Evolutionary conservation across 495 filamentous ascomycete genomes (phyloP), one percentile per base, ranked within the genome.

Genomic region (Tuber magnatum): DNA sequence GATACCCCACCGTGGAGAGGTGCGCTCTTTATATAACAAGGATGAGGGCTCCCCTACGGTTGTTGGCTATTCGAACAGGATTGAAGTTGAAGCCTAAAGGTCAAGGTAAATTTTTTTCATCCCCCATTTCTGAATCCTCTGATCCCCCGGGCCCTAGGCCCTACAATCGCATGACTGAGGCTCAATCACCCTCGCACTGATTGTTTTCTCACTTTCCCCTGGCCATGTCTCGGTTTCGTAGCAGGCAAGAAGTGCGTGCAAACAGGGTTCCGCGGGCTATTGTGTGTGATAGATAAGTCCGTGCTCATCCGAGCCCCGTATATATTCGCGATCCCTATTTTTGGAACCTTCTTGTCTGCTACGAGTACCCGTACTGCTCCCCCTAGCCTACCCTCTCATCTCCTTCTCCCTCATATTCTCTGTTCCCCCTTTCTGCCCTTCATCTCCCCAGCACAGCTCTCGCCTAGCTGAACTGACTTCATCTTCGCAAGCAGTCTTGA

Each of bases 391-490:
- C 48, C 5, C 65, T 32, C 22, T 28, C 16, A 16, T 28, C 71
- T 46, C 38, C 44, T 18, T 44, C 35, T 56, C 40, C 40, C 20
- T 76, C 65, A 35, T 8, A 35, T 51, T 35, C 20, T 39, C 22
- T 44, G 0, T n/a, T 44, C 44, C 22, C 43, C 44, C 32, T 48
- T n/a, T 18, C 28, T 69, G 9, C 61, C 41, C 28, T 20, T 28
- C 71, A 4, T 14, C 16, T 65, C 42, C 56, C 77, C 80, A 56
- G 75, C 35, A 38, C 48, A 22, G n/a, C 41, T 73, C 51, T 76
- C 22, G 24, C 18, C 18, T 32, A 9, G 4, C 35, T 24, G 8
- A 39, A 24, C 42, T 39, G n/a, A 70, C n/a, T 1, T 32, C 69
- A 3, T n/a, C 39, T 24, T 2, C 69, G 5, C 69, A 71, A 40